Conservation (phyloP, 2,329 filamentous ascomycete genomes). For the Didymosphaeria variabile region DNA sequence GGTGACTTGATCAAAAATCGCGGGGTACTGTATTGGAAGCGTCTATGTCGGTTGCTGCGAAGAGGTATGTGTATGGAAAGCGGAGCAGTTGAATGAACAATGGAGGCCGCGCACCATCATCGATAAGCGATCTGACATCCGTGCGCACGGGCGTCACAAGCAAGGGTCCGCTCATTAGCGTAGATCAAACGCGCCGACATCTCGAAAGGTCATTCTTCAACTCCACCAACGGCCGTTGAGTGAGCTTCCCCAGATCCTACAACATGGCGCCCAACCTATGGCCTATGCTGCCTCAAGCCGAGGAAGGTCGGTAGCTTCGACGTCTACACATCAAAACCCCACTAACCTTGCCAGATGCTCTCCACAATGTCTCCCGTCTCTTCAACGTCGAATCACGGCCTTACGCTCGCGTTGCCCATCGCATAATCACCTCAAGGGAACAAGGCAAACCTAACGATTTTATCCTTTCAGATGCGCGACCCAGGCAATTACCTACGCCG, state of each 20-base stretch:
- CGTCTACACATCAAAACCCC: background rate
- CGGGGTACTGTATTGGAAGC: background rate
- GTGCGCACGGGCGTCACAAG: background rate
- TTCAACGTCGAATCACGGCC: constrained; percentile 91
- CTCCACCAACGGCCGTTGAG: background rate
- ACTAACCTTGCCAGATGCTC: constrained; percentile 65
- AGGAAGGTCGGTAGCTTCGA: constrained; percentile 63
- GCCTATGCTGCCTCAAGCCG: constrained; percentile 75
- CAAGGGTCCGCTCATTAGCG: background rate
- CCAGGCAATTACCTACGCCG: constrained; percentile 69
- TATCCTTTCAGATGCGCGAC: constrained; percentile 65
- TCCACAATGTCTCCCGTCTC: constrained; percentile 82
- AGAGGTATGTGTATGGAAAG: background rate
- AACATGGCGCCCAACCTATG: constrained; percentile 62
- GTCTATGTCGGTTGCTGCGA: background rate
- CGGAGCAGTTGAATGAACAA: background rate
- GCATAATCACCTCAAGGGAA: constrained; percentile 72
- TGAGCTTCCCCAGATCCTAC: background rate
- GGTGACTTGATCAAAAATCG: background rate
- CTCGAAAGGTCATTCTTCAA: background rate
- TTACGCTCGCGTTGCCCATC: constrained; percentile 87
- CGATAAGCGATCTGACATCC: constrained; percentile 1
- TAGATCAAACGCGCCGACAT: constrained; percentile 1
- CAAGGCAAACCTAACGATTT: constrained; percentile 33
- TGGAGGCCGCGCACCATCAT: background rate